Base-by-base conservation (phyloP, 1,139 yeast species). In the Candida sanyaensis region DNA sequence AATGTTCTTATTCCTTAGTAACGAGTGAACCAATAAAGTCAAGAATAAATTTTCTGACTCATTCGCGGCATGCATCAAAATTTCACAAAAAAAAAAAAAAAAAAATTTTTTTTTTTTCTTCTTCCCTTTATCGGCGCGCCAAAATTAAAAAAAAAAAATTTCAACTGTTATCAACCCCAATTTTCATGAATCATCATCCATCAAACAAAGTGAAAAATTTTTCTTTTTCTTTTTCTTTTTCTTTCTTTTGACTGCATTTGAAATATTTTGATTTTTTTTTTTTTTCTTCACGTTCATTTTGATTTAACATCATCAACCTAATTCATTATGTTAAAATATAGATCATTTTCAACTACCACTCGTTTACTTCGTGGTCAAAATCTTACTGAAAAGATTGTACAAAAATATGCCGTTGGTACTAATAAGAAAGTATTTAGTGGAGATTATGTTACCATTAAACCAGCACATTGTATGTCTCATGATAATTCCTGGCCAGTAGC, bases 401-500 rank as follows among this genome's bases (percentile, higher is more conserved):
- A 93, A 65, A 81, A 81, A 62, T 92, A 88, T 64, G 96, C 98
- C 3, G 96, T 91, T 24, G 96, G 93, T 4, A 43, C 51, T 12
- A 46, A 53, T 7, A 92, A 92, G 64, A 65, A 75, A 50, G 96
- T 93, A 30, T 83, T 75, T 59, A 79, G 91, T 49, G 99, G 99
- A 17, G 99, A 95, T 71, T 93, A 92, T 69, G 98, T 95, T 47
- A 84, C 96, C 6, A 92, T 95, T 63, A 81, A 78, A 62, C 99
- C 99, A 7, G 95, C 96, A 6, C 96, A 93, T 72, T 93, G 97
- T 68, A 93, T 95, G 99, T 89, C 98, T 11, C 99, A 93, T 66
- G 99, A 93, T 67, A 93, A 93, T 69, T 86, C 97, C 44, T 93
- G 99, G 99, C 99, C 99, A 0, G 97, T 93, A 27, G 99, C 99